These are phyloP conservation scores for Vitis amurensis DNA, from an alignment of 164 flowering plant genomes.

Conservation along the genomic window DNA sequence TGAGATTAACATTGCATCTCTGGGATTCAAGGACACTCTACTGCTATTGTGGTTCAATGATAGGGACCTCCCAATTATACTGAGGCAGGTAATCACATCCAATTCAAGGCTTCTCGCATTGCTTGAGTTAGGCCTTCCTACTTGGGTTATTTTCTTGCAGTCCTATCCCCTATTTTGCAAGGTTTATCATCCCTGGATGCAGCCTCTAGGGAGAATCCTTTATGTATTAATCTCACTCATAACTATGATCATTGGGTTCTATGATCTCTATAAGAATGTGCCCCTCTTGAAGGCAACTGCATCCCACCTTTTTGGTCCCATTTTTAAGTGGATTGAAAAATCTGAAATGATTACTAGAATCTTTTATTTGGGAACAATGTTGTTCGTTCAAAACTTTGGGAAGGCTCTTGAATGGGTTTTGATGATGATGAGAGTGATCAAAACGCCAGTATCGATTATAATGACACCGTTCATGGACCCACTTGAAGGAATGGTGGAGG, in stretches of 20 bases:
- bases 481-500: constrained; percentile 18
- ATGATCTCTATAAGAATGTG: constrained; percentile 34
- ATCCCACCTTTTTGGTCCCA: constrained; percentile 29
- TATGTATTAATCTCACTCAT: constrained; percentile 29
- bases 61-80: constrained; percentile 24
- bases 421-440: constrained; percentile 11
- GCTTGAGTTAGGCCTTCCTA: constrained; percentile 37
- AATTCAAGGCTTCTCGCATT: constrained; percentile 31
- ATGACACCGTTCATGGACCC: constrained; percentile 28
- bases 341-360: constrained; percentile 39
- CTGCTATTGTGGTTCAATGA: constrained; percentile 26
- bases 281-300: constrained; percentile 36
- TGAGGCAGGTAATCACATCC: constrained; percentile 27
- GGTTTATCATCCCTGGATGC: constrained; percentile 36
- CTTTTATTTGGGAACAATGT: constrained; percentile 33
- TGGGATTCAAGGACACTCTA: constrained; percentile 20
- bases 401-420: constrained; percentile 26
- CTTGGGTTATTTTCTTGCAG: constrained; percentile 39
- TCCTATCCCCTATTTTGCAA: constrained; percentile 33
- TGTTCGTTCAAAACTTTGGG: constrained; percentile 33
- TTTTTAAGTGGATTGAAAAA: constrained; percentile 31
- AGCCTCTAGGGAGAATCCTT: constrained; percentile 28
- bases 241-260: constrained; percentile 34
- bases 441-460: constrained; percentile 9
- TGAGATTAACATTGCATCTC: constrained; percentile 9